Percentiles rank a stretch among this genome's conserved stretches.
phyloP scores from a whole-genome alignment of 2,329 filamentous ascomycete genomes.

The Cladosporium sp. region DNA sequence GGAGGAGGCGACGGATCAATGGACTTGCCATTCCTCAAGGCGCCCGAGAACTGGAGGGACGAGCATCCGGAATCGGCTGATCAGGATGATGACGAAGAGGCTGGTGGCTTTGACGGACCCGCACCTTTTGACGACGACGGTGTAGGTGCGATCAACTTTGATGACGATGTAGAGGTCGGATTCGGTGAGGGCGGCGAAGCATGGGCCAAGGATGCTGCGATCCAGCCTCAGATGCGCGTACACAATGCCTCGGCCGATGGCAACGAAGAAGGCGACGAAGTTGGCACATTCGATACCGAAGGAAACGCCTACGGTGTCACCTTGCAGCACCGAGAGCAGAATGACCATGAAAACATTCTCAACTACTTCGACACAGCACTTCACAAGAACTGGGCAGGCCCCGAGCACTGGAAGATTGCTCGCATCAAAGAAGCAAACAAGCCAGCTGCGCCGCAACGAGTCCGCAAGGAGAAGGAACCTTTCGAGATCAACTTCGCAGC shows the following conservation, averaged over 20 bases:
- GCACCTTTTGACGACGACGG: conserved; percentile 72
- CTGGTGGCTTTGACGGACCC: conserved; percentile 44
- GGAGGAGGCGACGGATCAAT: conserved; percentile 80
- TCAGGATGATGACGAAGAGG: conserved; percentile 46
- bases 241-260: conserved; percentile 59
- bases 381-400: conserved; percentile 95
- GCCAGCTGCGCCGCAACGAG: conserved; percentile 60
- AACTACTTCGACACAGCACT: conserved; percentile 96
- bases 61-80: conserved; percentile 51
- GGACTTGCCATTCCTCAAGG: conserved; percentile 89
- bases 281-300: conserved; percentile 53
- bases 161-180: conserved; percentile 74
- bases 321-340: conserved; percentile 60
- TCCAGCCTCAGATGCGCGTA: conserved; percentile 80
- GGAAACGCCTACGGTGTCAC: conserved; percentile 73
- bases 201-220: conserved; percentile 86
- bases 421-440: conserved; percentile 77
- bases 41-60: conserved; percentile 74
- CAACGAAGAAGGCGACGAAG: conserved; percentile 41
- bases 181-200: conserved; percentile 96
- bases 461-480: conserved; percentile 92
- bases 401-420: conserved; percentile 97
- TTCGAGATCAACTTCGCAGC: conserved; percentile 90
- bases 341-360: conserved; percentile 90
- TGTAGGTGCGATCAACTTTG: conserved; percentile 71